These are phyloP conservation scores for Glaciozyma antarctica DNA, from an alignment of 768 basidiomycete species.

Conservation along the genomic window DNA sequence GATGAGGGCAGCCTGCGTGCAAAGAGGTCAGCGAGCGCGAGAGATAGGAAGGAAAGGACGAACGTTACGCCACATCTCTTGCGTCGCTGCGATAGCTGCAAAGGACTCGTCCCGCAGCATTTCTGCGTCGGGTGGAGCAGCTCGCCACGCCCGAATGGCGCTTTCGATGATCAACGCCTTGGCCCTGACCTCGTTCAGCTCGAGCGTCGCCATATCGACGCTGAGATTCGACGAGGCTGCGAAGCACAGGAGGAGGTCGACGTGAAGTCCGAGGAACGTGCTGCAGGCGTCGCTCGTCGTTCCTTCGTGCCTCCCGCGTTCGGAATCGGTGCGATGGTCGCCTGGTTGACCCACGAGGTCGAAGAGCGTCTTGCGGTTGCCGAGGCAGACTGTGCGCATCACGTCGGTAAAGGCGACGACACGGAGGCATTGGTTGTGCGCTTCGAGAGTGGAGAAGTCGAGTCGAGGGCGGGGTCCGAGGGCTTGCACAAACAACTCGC, in stretches of 20 bases:
- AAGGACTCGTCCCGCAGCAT: conserved; percentile 11
- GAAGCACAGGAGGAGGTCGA: conserved; percentile 24
- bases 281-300: not conserved
- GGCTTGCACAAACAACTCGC: conserved; percentile 24
- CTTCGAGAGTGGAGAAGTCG: conserved; percentile 4
- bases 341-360: conserved; percentile 13
- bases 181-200: conserved; percentile 7
- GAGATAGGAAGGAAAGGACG: not conserved
- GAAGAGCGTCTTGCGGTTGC: conserved; percentile 15
- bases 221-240: conserved; percentile 18
- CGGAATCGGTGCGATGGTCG: conserved; percentile 6
- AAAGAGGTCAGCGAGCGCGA: not conserved
- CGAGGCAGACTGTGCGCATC: conserved; percentile 21
- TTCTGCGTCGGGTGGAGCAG: conserved; percentile 2
- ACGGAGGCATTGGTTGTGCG: not conserved
- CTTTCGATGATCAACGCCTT: conserved; percentile 22
- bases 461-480: conserved; percentile 15
- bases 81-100: conserved; percentile 10
- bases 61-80: conserved; percentile 29
- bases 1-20: conserved; percentile 14
- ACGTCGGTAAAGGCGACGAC: conserved; percentile 21
- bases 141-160: conserved; percentile 18
- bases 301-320: not conserved
- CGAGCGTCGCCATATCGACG: conserved; percentile 9
- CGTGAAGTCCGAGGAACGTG: conserved; percentile 20